Evolutionary conservation across 768 basidiomycete species (phyloP).

Genomic region (Boletus pseudopeckii): DNA sequence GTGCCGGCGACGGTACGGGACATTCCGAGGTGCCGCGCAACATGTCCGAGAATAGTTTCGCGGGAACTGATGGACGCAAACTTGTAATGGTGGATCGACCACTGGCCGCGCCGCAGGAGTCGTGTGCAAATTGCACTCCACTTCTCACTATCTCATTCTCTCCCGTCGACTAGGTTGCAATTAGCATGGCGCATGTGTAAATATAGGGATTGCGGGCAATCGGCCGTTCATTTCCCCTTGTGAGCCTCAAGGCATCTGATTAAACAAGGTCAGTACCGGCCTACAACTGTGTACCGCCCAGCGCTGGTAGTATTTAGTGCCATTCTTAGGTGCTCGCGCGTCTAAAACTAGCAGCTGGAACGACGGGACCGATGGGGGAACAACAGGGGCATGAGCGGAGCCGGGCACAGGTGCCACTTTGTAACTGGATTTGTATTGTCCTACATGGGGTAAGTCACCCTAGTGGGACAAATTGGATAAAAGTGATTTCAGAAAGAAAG

Average conservation of each 20-base stretch:
- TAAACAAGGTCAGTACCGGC: no score
- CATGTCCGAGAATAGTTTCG: not conserved
- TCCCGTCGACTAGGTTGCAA: not conserved
- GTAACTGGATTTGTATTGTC: no score
- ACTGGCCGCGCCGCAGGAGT: not conserved
- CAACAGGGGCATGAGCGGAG: no score
- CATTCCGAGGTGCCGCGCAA: not conserved
- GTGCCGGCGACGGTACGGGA: not conserved
- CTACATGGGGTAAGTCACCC: no score
- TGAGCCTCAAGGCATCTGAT: not conserved
- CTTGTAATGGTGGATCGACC: not conserved
- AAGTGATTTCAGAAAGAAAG: no score
- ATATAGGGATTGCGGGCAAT: not conserved
- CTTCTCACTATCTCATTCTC: not conserved
- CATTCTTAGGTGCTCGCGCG: no score
- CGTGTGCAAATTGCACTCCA: not conserved
- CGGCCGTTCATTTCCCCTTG: not conserved
- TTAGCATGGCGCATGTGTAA: not conserved
- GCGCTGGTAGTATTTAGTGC: no score
- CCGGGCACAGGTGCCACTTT: no score
- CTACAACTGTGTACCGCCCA: no score
- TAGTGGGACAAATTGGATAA: no score
- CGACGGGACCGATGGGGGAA: no score
- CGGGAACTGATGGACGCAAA: not conserved
- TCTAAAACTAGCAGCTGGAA: no score